Evolutionary conservation across 306 rosid genomes (phyloP).

Genomic region (Acmispon strigosus): DNA sequence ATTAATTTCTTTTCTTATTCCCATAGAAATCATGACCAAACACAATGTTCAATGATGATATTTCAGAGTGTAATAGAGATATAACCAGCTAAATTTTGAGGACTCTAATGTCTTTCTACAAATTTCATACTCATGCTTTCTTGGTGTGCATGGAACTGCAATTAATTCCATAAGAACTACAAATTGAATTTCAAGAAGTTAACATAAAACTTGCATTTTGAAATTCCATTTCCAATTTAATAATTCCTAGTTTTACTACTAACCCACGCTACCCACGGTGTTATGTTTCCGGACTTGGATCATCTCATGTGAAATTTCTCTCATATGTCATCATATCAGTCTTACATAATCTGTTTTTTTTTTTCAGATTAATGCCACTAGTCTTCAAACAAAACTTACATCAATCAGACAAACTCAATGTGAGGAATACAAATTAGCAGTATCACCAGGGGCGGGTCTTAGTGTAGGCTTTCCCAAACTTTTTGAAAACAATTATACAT

Average conservation of each 20-base stretch:
- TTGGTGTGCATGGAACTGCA: background rate
- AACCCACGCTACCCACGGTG: too few relatives aligned
- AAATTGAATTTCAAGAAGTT: background rate
- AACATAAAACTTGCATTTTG: background rate
- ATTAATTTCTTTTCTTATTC: background rate
- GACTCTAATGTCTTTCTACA: background rate
- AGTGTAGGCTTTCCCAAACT: too few relatives aligned
- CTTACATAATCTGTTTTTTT: too few relatives aligned
- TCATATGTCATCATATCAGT: too few relatives aligned
- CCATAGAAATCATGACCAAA: slow-evolving; percentile 18
- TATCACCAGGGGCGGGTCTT: too few relatives aligned
- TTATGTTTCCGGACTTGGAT: too few relatives aligned
- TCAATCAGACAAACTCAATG: too few relatives aligned
- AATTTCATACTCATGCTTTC: background rate
- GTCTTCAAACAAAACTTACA: too few relatives aligned
- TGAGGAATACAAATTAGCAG: too few relatives aligned
- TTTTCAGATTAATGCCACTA: too few relatives aligned
- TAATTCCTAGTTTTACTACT: background rate
- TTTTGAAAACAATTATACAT: too few relatives aligned
- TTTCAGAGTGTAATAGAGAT: background rate
- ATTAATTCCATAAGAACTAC: background rate
- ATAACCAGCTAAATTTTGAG: slow-evolving; percentile 6
- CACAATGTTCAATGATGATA: slow-evolving; percentile 1
- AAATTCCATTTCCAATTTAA: background rate
- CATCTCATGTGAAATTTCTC: too few relatives aligned